Conservation (phyloP, 345 rosid species). For the Schrenkiella parvula region DNA sequence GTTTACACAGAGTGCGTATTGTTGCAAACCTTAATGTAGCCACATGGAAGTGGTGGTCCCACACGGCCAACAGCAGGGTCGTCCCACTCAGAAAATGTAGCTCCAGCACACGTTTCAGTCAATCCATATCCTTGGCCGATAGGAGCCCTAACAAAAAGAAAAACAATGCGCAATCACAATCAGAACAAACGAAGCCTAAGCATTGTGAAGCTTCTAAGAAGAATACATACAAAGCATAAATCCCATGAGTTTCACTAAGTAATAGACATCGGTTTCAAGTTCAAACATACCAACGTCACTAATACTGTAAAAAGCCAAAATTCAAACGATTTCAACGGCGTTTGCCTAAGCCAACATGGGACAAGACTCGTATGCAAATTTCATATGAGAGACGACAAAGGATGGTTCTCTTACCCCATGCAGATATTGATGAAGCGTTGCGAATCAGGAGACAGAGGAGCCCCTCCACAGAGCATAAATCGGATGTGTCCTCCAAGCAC, state of each 20-base stretch:
- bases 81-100: conserved; percentile 77
- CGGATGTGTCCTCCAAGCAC: conserved; percentile 75
- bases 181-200: conserved; percentile 8
- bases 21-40: conserved; percentile 61
- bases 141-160: conserved; percentile 51
- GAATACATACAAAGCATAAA: background rate
- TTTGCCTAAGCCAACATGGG: background rate
- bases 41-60: conserved; percentile 88
- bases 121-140: conserved; percentile 92
- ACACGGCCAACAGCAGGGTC: conserved; percentile 75
- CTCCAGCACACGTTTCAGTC: conserved; percentile 95
- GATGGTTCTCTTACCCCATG: conserved; percentile 58
- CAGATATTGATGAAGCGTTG: conserved; percentile 91
- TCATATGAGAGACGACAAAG: conserved; percentile 12
- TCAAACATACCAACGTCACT: background rate
- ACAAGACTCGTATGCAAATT: background rate
- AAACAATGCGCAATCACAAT: background rate
- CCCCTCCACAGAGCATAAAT: conserved; percentile 83
- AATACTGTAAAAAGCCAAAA: background rate
- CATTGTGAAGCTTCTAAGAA: background rate
- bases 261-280: background rate
- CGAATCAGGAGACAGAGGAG: conserved; percentile 80
- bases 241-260: background rate
- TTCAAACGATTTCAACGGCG: background rate
- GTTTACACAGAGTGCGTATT: background rate